Conservation (phyloP, 306 rosid species). For the Styphnolobium japonicum region DNA sequence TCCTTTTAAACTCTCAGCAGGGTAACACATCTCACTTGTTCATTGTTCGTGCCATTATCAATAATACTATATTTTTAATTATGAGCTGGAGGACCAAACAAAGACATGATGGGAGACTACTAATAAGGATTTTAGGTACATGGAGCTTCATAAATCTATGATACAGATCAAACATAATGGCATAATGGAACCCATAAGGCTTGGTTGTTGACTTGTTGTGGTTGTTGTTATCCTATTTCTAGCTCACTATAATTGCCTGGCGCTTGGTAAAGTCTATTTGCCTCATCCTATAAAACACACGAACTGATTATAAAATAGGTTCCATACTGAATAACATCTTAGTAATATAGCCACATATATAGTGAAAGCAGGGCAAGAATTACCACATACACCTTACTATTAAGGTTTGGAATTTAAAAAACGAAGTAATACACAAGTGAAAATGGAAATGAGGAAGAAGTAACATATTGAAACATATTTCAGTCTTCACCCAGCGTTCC, state of each 20-base stretch:
- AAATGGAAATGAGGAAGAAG: background rate
- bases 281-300: background rate
- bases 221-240: background rate
- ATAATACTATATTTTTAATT: too few species aligned
- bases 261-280: background rate
- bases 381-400: background rate
- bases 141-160: background rate
- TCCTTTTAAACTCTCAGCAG: too few species aligned
- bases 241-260: background rate
- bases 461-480: background rate
- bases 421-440: background rate
- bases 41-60: too few species aligned
- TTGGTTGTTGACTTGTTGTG: background rate
- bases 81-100: too few species aligned
- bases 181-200: background rate
- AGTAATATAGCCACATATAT: background rate
- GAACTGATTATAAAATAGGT: background rate
- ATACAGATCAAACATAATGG: background rate
- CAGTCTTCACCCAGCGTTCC: background rate
- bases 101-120: background rate
- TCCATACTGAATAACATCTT: background rate
- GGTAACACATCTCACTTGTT: too few species aligned
- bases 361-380: background rate
- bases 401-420: background rate
- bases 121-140: background rate